Evolutionary conservation across 805 yeast genomes (phyloP).

Genomic region (Yamadazyma kitorensis): DNA sequence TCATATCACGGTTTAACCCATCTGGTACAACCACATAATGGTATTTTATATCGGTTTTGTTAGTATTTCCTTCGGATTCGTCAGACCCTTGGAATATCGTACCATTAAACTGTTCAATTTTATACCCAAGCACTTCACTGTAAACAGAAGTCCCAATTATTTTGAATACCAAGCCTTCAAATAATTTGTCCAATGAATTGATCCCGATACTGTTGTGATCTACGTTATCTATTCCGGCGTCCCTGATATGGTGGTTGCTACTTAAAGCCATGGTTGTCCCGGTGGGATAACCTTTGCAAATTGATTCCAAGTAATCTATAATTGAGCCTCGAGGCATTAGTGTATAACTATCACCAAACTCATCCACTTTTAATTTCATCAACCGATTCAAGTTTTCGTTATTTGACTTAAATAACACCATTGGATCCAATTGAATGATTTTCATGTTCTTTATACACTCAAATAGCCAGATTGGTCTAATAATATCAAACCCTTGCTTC

Average conservation of each 20-base stretch:
- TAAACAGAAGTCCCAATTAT: slow-evolving; percentile 3
- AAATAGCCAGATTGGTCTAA: slow-evolving; percentile 69
- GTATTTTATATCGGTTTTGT: neutral
- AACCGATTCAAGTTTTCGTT: slow-evolving; percentile 19
- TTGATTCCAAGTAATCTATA: slow-evolving; percentile 6
- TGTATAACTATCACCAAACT: slow-evolving; percentile 60
- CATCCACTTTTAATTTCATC: slow-evolving; percentile 44
- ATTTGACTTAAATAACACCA: slow-evolving; percentile 49
- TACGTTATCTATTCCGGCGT: no score
- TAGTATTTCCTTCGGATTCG: neutral
- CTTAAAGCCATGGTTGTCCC: no score
- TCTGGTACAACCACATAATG: neutral
- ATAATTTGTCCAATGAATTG: no score
- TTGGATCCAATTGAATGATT: slow-evolving; percentile 57
- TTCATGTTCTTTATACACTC: slow-evolving; percentile 51
- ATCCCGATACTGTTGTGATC: no score
- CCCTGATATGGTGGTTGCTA: no score
- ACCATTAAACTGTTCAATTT: slow-evolving; percentile 3
- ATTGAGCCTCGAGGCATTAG: slow-evolving; percentile 9
- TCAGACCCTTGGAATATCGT: neutral
- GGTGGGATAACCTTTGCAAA: no score
- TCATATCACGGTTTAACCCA: neutral
- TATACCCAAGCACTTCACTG: neutral
- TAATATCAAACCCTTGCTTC: slow-evolving; percentile 52
- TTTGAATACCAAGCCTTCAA: slow-evolving; percentile 3